Base-by-base conservation (phyloP, 1,284 basidiomycete species). In the Heterobasidion irregulare region DNA sequence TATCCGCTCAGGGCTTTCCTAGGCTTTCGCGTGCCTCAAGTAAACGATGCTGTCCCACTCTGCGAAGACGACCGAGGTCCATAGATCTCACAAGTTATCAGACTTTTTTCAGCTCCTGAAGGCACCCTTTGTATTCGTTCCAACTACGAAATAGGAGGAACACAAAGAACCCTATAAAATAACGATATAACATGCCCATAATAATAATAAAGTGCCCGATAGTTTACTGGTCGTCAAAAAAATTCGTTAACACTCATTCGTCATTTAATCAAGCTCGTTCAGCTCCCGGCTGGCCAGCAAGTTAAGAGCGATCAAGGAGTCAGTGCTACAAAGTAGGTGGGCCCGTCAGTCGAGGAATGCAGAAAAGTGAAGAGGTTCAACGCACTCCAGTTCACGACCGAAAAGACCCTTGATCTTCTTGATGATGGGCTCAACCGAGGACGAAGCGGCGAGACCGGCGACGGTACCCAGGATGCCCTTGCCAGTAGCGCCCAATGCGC, bases 381-480 rank as follows among this genome's bases (percentile, higher is more conserved):
- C 46, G 9, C 26, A 47, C 46, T 47, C 46, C 9, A 47, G 16
- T 9, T 47, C 46, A 47, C 46, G 46, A 19, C 26, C 10, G 51
- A 52, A 52, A 35, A 52, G 51, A 32, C 51, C n/a, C 51, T 52
- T 19, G n/a, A 43, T 19, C 38, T 16, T 35, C 6, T 52, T 34
- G 3, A 52, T 13, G n/a, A 38, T 15, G n/a, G 35, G 35, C 15
- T 43, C 35, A 35, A 52, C 51, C 1, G 13, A 12, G 35, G 51
- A 41, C 8, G 51, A 52, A 10, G 51, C 38, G 8, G 51, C 51
- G 35, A 52, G 38, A 19, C 51, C 51, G 51, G 41, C 26, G 2
- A 38, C 9, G 38, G 35, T 52, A 16, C 51, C 51, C 15, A 52
- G 9, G 34, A 52, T 9, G 38, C 51, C 51, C 51, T 52, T 52